A percentile compares a stretch with the other conserved stretches of the same genome.
Conservation (phyloP, 2,329 filamentous ascomycete genomes). For the Neobulgaria alba region DNA sequence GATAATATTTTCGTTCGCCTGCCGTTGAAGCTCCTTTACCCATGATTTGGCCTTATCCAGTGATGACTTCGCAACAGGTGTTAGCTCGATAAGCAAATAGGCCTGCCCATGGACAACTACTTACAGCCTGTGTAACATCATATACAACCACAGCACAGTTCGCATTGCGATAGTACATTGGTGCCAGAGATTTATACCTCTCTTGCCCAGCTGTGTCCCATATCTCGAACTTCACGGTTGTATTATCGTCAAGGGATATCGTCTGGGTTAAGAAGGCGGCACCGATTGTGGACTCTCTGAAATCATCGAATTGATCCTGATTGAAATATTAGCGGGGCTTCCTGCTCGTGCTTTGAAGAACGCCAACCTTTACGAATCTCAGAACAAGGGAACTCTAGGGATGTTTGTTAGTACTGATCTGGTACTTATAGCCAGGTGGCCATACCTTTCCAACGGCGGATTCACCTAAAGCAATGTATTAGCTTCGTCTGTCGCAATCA, state of each 20-base stretch:
- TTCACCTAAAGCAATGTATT: constrained; percentile 59
- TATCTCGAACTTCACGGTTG: constrained; percentile 99
- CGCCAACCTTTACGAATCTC: constrained; percentile 90
- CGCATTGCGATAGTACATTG: constrained; percentile 99
- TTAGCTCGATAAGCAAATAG: constrained; percentile 6
- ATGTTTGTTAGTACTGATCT: constrained; percentile 14
- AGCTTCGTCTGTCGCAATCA: constrained; percentile 23
- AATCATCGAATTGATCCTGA: constrained; percentile 95
- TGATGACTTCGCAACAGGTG: constrained; percentile 56
- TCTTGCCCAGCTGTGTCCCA: constrained; percentile 99
- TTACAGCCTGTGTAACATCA: constrained; percentile 97
- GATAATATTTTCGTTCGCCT: constrained; percentile 99
- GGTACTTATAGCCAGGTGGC: constrained; percentile 5
- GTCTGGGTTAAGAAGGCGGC: constrained; percentile 98
- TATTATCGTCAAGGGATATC: constrained; percentile 94
- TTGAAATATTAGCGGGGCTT: not conserved
- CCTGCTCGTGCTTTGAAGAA: no score
- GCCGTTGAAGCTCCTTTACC: constrained; percentile 97
- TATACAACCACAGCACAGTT: constrained; percentile 99
- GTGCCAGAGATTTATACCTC: constrained; percentile 95
- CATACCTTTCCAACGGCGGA: constrained; percentile 95
- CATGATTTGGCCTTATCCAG: constrained; percentile 98
- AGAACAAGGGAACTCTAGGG: constrained; percentile 88
- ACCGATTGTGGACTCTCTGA: constrained; percentile 36
- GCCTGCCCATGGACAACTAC: constrained; percentile 5